Evolutionary conservation across 176 grass and related monocot genomes (phyloP).

Genomic region (Hsuehochloa calcarea): DNA sequence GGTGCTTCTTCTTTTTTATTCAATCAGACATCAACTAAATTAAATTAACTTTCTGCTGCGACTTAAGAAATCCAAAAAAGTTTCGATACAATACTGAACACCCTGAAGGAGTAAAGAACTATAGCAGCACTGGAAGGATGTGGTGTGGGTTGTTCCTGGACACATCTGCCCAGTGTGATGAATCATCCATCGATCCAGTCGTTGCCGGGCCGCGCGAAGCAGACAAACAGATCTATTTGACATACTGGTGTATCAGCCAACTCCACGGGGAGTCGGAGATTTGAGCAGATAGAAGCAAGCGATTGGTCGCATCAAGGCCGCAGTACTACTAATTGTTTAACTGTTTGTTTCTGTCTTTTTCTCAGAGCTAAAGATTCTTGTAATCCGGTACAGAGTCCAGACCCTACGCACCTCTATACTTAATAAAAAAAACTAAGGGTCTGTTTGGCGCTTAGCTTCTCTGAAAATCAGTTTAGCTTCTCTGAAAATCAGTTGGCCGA

Average conservation of each 20-base stretch:
- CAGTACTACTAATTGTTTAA: neutral
- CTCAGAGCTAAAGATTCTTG: neutral
- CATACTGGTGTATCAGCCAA: neutral
- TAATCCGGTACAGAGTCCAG: too few relatives aligned
- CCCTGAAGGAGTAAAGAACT: neutral
- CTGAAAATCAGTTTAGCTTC: too few relatives aligned
- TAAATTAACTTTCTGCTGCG: neutral
- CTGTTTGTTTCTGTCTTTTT: neutral
- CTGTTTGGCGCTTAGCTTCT: too few relatives aligned
- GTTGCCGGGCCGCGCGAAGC: neutral
- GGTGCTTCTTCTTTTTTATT: neutral
- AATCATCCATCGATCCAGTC: neutral
- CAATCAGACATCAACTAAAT: neutral
- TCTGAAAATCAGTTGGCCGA: too few relatives aligned
- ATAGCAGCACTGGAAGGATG: neutral
- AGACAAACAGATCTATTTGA: neutral
- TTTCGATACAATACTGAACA: neutral
- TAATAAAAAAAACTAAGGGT: too few relatives aligned
- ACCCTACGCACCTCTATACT: neutral
- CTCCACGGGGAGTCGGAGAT: neutral
- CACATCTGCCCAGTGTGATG: neutral
- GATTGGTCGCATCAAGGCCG: neutral
- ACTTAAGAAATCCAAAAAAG: neutral
- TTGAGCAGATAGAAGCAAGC: neutral
- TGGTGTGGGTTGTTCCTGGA: slow-evolving; percentile 23